phyloP scores from a whole-genome alignment of 2,329 filamentous ascomycete genomes.

The Cladosporium sp. region DNA sequence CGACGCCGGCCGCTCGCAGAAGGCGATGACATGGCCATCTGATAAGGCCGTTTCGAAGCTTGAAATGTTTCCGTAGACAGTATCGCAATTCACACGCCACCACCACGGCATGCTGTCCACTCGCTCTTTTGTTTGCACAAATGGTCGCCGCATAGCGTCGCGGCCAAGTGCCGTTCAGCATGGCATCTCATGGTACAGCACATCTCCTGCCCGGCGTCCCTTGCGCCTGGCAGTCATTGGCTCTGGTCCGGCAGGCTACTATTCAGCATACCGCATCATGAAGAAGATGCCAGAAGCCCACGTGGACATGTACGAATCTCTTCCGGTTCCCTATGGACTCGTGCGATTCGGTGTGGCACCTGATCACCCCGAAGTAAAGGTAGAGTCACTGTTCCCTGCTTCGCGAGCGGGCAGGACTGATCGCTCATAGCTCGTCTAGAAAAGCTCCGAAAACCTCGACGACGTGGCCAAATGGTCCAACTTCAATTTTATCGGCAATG shows the following conservation, averaged over 20 bases:
- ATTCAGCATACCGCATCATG: constrained; percentile 83
- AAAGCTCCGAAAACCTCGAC: constrained; percentile 89
- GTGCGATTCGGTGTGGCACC: constrained; percentile 95
- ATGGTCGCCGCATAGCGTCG: neutral
- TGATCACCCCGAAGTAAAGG: constrained; percentile 97
- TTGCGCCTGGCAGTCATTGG: constrained; percentile 85
- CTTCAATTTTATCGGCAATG: constrained; percentile 90
- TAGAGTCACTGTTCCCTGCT: constrained; percentile 37
- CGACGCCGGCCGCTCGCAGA: neutral
- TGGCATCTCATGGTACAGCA: constrained; percentile 21
- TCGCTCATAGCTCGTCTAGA: constrained; percentile 50
- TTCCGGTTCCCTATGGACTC: constrained; percentile 89
- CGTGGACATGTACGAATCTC: constrained; percentile 93
- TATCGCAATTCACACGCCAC: neutral
- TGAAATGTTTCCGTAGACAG: neutral
- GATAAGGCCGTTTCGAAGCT: constrained; percentile 4
- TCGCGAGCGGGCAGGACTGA: constrained; percentile 17
- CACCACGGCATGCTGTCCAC: neutral
- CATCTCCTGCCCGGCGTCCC: constrained; percentile 28
- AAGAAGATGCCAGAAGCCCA: constrained; percentile 65
- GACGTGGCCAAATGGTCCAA: constrained; percentile 77
- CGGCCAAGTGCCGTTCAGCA: neutral
- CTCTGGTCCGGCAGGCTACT: constrained; percentile 94
- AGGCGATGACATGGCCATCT: constrained; percentile 6
- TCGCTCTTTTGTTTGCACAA: constrained; percentile 1